A percentile compares a stretch with the other conserved stretches of the same genome.
These are phyloP conservation scores for Pseudogymnoascus sp. DNA, from an alignment of 2,329 filamentous ascomycete genomes.

Conservation along the genomic window DNA sequence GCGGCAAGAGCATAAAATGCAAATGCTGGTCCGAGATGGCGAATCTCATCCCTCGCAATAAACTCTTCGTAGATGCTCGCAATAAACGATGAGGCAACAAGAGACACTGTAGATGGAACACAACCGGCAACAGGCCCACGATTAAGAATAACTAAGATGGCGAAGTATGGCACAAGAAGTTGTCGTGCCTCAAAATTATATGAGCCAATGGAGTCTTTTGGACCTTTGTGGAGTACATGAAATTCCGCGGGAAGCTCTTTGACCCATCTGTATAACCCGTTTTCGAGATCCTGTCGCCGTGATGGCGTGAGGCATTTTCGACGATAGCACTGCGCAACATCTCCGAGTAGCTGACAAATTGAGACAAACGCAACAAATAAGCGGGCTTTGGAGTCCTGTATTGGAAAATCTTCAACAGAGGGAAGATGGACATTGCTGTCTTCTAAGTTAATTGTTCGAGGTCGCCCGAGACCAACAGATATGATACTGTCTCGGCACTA, in stretches of 20 bases:
- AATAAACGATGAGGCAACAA: conserved; percentile 5
- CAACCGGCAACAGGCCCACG: background rate
- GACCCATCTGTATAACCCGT: conserved; percentile 29
- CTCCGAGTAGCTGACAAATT: conserved; percentile 8
- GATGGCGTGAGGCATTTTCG: background rate
- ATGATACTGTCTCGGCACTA: conserved; percentile 33
- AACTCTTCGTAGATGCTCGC: conserved; percentile 8
- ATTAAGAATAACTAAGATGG: conserved; percentile 5
- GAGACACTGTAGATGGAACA: background rate
- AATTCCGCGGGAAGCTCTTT: conserved; percentile 27
- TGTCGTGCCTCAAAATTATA: conserved; percentile 15
- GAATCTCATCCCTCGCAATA: conserved; percentile 5
- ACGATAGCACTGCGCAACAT: conserved; percentile 9
- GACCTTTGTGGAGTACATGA: conserved; percentile 3
- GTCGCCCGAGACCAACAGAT: conserved; percentile 26
- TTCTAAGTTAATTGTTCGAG: conserved; percentile 9
- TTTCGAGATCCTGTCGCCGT: conserved; percentile 3
- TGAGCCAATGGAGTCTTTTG: conserved; percentile 14
- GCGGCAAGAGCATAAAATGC: conserved; percentile 6
- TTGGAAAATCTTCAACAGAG: conserved; percentile 8
- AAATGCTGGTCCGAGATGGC: conserved; percentile 4
- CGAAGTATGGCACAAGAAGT: conserved; percentile 7
- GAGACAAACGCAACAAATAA: conserved; percentile 8
- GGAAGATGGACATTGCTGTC: conserved; percentile 5
- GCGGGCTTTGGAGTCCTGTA: background rate